Conservation (phyloP, 108 stramenopile species). For the Skeletonema costatum region DNA sequence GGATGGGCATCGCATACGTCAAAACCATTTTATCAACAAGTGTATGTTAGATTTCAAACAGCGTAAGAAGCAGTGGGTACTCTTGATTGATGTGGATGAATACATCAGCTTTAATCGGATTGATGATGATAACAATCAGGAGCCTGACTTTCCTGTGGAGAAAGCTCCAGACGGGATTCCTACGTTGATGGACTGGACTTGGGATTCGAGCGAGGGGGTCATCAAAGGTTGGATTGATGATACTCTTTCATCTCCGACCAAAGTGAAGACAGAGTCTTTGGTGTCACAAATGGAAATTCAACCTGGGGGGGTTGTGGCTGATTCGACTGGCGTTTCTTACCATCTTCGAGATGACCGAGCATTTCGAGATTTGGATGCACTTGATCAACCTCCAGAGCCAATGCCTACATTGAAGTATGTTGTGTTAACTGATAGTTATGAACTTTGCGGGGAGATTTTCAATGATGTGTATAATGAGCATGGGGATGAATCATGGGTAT, state of each 20-base stretch:
- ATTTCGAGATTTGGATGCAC: not conserved
- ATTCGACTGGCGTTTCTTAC: not conserved
- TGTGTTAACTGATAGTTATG: not conserved
- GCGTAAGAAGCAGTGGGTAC: constrained; percentile 50
- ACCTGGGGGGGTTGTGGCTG: not conserved
- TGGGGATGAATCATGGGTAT: not conserved
- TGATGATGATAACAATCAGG: not conserved
- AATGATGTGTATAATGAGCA: not conserved
- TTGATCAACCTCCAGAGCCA: not conserved
- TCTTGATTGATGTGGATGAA: constrained; percentile 73
- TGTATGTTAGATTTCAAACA: constrained; percentile 27
- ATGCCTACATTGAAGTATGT: not conserved
- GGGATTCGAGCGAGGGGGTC: no score
- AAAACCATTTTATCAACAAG: constrained; percentile 16
- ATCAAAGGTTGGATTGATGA: no score
- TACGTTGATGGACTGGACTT: not conserved
- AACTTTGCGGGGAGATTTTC: not conserved
- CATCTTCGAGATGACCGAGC: not conserved
- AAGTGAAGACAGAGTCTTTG: not conserved
- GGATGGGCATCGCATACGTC: constrained; percentile 1
- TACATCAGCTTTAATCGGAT: constrained; percentile 56
- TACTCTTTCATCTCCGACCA: no score
- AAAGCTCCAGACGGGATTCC: constrained; percentile 1
- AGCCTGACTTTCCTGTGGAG: not conserved
- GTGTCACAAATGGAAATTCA: not conserved